Conservation (phyloP, 768 basidiomycete genomes). For the Boletus reticuloceps region DNA sequence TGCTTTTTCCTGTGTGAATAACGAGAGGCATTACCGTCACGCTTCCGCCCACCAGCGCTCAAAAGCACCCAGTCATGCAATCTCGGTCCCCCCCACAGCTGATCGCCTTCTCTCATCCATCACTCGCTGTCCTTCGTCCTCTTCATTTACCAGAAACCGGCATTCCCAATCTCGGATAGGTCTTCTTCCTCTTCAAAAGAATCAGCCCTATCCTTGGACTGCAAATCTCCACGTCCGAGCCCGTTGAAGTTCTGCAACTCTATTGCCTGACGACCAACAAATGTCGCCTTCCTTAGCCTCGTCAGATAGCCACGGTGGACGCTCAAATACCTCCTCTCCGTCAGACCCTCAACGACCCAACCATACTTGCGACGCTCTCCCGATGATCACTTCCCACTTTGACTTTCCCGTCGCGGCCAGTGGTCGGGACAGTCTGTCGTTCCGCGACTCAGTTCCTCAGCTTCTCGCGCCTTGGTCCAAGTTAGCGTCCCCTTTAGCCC, state of each 20-base stretch:
- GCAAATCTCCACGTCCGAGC: constrained; percentile 36
- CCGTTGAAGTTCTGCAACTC: constrained; percentile 19
- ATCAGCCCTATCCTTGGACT: constrained; percentile 21
- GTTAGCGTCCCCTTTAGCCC: neutral
- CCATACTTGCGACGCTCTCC: constrained; percentile 6
- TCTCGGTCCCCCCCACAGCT: too few species aligned
- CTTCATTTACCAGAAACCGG: constrained; percentile 13
- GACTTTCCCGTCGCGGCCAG: neutral
- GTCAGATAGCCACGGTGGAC: neutral
- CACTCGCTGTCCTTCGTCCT: constrained; percentile 5
- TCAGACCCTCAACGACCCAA: neutral
- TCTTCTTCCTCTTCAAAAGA: constrained; percentile 21
- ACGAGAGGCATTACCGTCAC: constrained; percentile 28
- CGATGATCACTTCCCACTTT: constrained; percentile 16
- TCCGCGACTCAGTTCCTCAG: constrained; percentile 3
- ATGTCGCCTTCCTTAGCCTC: constrained; percentile 30
- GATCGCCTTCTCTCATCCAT: constrained; percentile 16
- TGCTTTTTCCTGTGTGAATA: constrained; percentile 24
- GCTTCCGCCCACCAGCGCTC: constrained; percentile 13
- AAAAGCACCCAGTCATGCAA: constrained; percentile 20
- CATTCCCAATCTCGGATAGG: constrained; percentile 14
- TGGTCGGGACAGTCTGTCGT: constrained; percentile 4
- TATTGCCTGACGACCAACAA: constrained; percentile 32
- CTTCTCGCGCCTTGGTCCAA: constrained; percentile 5
- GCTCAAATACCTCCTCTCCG: constrained; percentile 29